Base-by-base conservation (phyloP, 163 green algal species). In the Trebouxiophyceae sp. region DNA sequence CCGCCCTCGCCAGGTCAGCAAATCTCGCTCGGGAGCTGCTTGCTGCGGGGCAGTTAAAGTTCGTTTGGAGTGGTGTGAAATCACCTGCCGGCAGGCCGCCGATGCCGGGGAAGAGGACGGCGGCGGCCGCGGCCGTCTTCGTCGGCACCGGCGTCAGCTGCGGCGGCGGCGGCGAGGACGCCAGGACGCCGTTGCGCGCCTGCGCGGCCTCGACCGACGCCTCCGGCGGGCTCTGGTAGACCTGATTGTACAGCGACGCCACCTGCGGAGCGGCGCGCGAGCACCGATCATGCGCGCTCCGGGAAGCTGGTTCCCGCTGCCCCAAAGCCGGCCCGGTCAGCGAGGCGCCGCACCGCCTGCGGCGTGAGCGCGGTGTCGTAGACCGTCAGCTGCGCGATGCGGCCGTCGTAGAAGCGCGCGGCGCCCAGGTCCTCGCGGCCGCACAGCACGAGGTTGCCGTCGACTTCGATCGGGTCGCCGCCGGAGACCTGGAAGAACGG, bases 381-480 rank as follows among this genome's bases (percentile, higher is more conserved):
- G 8, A 87, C 62, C 57, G 73, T 28, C n/a, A 84, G 60, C 45
- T 85, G 55, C 6, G 74, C 69, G 4, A 84, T 23, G 59, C 56
- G 61, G 60, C 77, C 77, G 33, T 44, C 57, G 60, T 71, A 79
- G 47, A 74, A 74, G 32, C 64, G 67, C 27, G 72, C 31, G 4
- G 72, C 30, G 28, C 74, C 74, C 27, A 69, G 59, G 64, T 77
- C 71, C 6, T 75, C 67, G 16, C 81, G 68, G 5, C 64, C 66
- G 68, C 82, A 89, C 57, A 84, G 77, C 28, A 64, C 56, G 31
- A 72, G 61, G 44, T 27, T 50, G 31, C 65, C 45, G 57, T 61
- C 68, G 16, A 84, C 62, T 30, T 60, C 45, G 30, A 88, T 69
- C 22, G 83, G 68, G 16, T 84, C 75, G 1, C 85, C 83, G 7